Evolutionary conservation across 805 yeast species (phyloP).

Genomic region (Kregervanrija delftensis): DNA sequence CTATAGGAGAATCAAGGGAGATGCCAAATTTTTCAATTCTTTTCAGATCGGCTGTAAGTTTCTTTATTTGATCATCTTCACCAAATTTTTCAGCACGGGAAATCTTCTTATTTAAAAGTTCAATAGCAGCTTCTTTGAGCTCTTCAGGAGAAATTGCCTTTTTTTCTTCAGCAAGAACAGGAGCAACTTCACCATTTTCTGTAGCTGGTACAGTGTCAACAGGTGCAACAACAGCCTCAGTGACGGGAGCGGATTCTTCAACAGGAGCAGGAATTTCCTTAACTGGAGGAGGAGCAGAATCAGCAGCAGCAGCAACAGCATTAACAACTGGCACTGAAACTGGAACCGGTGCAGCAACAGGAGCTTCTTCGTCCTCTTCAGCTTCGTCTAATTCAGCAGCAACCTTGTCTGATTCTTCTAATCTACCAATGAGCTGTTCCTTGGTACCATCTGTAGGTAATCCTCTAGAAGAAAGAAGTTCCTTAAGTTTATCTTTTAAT

Average conservation of each 20-base stretch:
- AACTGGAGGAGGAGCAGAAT: slow-evolving; percentile 11
- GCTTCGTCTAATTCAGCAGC: slow-evolving; percentile 24
- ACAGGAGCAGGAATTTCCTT: slow-evolving; percentile 11
- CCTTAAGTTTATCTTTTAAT: slow-evolving; percentile 83
- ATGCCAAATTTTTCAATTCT: slow-evolving; percentile 85
- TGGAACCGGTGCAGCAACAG: slow-evolving; percentile 6
- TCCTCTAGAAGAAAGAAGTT: slow-evolving; percentile 57
- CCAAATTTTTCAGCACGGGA: slow-evolving; percentile 76
- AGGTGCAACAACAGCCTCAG: slow-evolving; percentile 8
- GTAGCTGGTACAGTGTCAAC: slow-evolving; percentile 10
- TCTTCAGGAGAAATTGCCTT: slow-evolving; percentile 55
- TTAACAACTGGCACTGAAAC: slow-evolving; percentile 12
- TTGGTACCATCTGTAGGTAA: slow-evolving; percentile 73
- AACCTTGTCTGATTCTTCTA: slow-evolving; percentile 48
- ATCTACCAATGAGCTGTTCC: slow-evolving; percentile 63
- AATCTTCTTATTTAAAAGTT: slow-evolving; percentile 58
- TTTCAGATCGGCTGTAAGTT: slow-evolving; percentile 53
- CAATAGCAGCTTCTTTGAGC: slow-evolving; percentile 60
- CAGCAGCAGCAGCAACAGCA: slow-evolving; percentile 7
- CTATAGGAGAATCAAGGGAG: slow-evolving; percentile 56
- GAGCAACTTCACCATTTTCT: slow-evolving; percentile 9
- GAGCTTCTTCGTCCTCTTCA: slow-evolving; percentile 14
- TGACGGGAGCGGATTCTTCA: background rate
- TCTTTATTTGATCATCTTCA: slow-evolving; percentile 42
- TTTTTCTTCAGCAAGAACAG: slow-evolving; percentile 11